phyloP scores from a whole-genome alignment of 2,329 filamentous ascomycete genomes.

The Colletotrichum nymphaeae region DNA sequence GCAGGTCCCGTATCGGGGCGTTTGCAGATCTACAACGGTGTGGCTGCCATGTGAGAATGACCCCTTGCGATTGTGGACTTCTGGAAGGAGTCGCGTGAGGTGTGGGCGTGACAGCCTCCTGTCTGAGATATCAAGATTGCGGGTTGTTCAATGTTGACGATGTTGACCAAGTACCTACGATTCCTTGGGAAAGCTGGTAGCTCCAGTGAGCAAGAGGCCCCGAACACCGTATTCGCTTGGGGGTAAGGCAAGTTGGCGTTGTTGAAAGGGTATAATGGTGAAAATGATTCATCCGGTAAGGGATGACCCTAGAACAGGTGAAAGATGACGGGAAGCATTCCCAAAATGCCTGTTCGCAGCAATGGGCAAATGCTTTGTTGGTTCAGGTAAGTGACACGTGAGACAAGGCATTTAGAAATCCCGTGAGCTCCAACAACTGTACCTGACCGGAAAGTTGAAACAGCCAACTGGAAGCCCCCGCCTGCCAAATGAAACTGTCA shows the following conservation, averaged over 20 bases:
- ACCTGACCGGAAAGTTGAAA: not conserved
- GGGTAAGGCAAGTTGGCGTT: not conserved
- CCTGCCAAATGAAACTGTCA: not conserved
- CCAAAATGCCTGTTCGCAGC: not conserved
- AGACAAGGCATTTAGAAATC: not conserved
- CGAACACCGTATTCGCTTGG: not conserved
- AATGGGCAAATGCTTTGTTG: not conserved
- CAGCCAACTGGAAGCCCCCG: not conserved
- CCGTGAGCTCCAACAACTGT: not conserved
- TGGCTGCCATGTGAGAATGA: not conserved
- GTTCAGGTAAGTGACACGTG: not conserved
- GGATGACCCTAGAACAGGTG: not conserved
- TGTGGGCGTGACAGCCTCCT: not conserved
- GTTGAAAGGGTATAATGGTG: not conserved
- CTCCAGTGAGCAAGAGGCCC: too few relatives aligned
- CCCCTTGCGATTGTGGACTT: not conserved
- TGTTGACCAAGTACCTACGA: not conserved
- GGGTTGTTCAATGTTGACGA: not conserved
- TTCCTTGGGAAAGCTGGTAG: not conserved
- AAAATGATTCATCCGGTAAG: not conserved
- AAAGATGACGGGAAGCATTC: not conserved
- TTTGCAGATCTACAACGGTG: slow-evolving; percentile 6
- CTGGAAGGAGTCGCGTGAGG: not conserved
- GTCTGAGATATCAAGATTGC: not conserved
- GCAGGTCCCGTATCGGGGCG: not conserved